Percentiles rank a stretch among this genome's conserved stretches.
Conservation (phyloP, 139 green algal species). For the Chlamydomonas sphaeroides region DNA sequence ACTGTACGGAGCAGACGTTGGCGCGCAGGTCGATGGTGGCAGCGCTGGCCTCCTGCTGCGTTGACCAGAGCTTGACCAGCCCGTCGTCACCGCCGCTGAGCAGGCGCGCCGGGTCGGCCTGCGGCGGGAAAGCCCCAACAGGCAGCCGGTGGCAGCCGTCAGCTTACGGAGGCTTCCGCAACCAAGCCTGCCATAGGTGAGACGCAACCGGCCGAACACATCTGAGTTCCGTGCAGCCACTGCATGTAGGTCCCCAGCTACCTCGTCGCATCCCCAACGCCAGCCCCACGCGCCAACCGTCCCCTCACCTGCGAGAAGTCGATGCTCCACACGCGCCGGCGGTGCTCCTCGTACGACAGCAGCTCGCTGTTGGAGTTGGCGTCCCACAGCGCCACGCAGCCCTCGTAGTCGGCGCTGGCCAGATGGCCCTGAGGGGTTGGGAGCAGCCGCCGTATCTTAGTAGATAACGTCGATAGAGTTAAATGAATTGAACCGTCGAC, state of each 20-base stretch:
- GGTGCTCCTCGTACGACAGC: slow-evolving; percentile 78
- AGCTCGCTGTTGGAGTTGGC: slow-evolving; percentile 42
- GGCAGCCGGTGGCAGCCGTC: no score
- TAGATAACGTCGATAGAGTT: no score
- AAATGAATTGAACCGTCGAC: no score
- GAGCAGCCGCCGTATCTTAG: no score
- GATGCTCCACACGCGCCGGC: slow-evolving; percentile 89
- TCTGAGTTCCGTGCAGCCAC: no score
- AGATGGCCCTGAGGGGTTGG: slow-evolving; percentile 52
- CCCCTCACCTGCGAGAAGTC: slow-evolving; percentile 73
- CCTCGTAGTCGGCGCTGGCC: slow-evolving; percentile 85
- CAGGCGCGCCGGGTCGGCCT: slow-evolving; percentile 53
- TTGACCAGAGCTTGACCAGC: slow-evolving; percentile 70
- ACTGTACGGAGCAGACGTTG: slow-evolving; percentile 94
- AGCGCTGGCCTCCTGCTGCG: slow-evolving; percentile 17
- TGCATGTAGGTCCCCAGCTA: no score
- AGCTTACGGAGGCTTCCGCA: no score
- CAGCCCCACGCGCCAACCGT: background rate
- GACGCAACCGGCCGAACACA: no score
- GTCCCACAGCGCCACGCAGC: slow-evolving; percentile 75
- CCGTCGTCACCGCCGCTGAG: slow-evolving; percentile 88
- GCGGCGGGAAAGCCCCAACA: background rate
- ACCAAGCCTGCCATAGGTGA: no score
- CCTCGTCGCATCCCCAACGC: no score
- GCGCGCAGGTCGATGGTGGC: slow-evolving; percentile 49